Evolutionary conservation across 768 basidiomycete species (phyloP), one percentile per base, ranked within the genome.

Genomic region (Panellus pusillus): DNA sequence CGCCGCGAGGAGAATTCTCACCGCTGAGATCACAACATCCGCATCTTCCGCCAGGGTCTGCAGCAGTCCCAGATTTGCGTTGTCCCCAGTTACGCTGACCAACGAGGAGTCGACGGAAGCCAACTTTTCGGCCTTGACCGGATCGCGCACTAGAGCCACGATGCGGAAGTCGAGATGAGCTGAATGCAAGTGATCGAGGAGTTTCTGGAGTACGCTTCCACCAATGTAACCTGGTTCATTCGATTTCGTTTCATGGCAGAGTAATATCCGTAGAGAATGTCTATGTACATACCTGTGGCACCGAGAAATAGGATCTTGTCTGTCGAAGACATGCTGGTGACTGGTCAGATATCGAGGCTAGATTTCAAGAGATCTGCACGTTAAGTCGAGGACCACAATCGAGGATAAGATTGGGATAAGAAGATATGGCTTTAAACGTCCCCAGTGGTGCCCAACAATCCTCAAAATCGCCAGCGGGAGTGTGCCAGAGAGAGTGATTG

Each of bases 151-250:
- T 14, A 74, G 66, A 0, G 54, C 66, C 9, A 63, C 66, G 45
- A 70, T 55, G 7, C 67, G 54, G 2, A 65, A 65, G 13, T 60
- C 54, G 11, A n/a, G n/a, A n/a, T n/a, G 54, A 18, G 15, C 63
- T 63, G 6, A n/a, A n/a, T 57, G 64, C 9, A 47, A 57, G 44
- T 68, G 67, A 1, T 50, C 45, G 47, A 74, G 63, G 39, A 72
- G 66, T 24, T 62, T 68, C 19, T 62, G 44, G n/a, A 73, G 44
- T 15, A 68, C 64, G 4, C 63, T 64, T 15, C 73, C 73, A 8
- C 61, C 68, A 39, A 74, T 44, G 47, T 72, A 74, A 20, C 73
- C 73, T 70, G 52, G 17, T n/a, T n/a, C n/a, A n/a, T n/a, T n/a
- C n/a, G n/a, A n/a, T n/a, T n/a, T n/a, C n/a, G n/a, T n/a, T n/a